Conservation (phyloP, 2,329 filamentous ascomycete genomes). For the Fusarium bactridioides region DNA sequence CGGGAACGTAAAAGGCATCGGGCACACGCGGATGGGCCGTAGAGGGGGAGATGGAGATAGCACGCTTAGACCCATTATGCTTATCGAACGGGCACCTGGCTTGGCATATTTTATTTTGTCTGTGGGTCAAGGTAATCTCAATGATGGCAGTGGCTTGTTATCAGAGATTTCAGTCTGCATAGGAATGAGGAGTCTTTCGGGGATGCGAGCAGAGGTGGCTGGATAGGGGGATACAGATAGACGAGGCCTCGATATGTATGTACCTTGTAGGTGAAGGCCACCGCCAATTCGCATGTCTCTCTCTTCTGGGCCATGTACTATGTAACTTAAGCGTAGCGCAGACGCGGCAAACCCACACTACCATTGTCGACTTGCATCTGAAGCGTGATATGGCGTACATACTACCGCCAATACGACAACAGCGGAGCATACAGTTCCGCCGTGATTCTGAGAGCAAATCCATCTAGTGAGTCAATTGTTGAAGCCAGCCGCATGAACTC, state of each 20-base stretch:
- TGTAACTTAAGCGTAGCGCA: neutral
- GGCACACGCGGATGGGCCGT: constrained; percentile 42
- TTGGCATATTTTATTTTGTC: neutral
- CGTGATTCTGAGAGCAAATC: neutral
- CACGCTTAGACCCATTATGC: constrained; percentile 26
- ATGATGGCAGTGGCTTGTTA: neutral
- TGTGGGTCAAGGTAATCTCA: neutral
- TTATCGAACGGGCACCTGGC: constrained; percentile 10
- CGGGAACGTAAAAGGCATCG: constrained; percentile 25
- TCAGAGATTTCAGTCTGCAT: constrained; percentile 28
- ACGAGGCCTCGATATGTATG: constrained; percentile 27
- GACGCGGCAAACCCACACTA: neutral
- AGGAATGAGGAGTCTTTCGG: constrained; percentile 16
- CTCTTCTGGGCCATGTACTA: neutral
- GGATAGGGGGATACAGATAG: constrained; percentile 16
- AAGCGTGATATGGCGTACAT: constrained; percentile 15
- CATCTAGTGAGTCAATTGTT: constrained; percentile 1
- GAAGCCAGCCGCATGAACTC: constrained; percentile 25
- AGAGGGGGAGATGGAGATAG: constrained; percentile 26
- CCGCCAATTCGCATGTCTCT: constrained; percentile 19
- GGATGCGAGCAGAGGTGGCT: constrained; percentile 20
- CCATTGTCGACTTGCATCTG: neutral
- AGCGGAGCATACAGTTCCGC: constrained; percentile 24
- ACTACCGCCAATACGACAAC: constrained; percentile 13
- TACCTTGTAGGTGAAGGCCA: constrained; percentile 16